Percentiles rank a stretch among this genome's conserved stretches.
phyloP scores from a whole-genome alignment of 352 stramenopile species.

The Phytopythium montanum region DNA sequence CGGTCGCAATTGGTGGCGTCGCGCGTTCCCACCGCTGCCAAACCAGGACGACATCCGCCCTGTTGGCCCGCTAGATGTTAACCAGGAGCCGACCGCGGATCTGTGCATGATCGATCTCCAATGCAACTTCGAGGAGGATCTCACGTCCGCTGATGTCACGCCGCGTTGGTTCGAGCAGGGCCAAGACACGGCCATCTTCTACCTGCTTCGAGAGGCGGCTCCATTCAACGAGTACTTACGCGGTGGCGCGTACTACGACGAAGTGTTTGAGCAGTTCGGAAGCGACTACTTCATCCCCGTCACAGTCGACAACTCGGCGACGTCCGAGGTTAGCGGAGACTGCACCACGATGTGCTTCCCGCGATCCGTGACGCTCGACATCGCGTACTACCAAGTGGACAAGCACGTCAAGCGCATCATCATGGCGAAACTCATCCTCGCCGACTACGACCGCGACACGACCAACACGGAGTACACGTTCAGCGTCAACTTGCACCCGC shows the following conservation, averaged over 20 bases:
- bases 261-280: conserved; percentile 41
- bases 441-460: conserved; percentile 92
- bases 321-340: conserved; percentile 71
- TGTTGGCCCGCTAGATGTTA: conserved; percentile 87
- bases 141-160: conserved; percentile 85
- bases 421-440: conserved; percentile 81
- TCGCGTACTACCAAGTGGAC: conserved; percentile 95
- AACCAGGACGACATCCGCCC: conserved; percentile 94
- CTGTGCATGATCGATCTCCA: conserved; percentile 87
- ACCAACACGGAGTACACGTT: conserved; percentile 89
- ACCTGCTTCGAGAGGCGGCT: conserved; percentile 90
- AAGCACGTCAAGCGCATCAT: conserved; percentile 92
- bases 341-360: conserved; percentile 93
- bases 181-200: conserved; percentile 86
- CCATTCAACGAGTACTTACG: conserved; percentile 87
- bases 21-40: conserved; percentile 77
- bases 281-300: conserved; percentile 95
- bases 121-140: conserved; percentile 93
- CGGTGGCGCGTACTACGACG: conserved; percentile 69
- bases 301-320: conserved; percentile 84
- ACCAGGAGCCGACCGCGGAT: conserved; percentile 88
- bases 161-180: conserved; percentile 96
- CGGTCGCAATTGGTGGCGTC: conserved; percentile 68
- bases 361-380: conserved; percentile 88
- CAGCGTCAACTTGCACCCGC: conserved; percentile 87